phyloP scores from a whole-genome alignment of 2,329 filamentous ascomycete genomes.

The Aspergillus sp. region DNA sequence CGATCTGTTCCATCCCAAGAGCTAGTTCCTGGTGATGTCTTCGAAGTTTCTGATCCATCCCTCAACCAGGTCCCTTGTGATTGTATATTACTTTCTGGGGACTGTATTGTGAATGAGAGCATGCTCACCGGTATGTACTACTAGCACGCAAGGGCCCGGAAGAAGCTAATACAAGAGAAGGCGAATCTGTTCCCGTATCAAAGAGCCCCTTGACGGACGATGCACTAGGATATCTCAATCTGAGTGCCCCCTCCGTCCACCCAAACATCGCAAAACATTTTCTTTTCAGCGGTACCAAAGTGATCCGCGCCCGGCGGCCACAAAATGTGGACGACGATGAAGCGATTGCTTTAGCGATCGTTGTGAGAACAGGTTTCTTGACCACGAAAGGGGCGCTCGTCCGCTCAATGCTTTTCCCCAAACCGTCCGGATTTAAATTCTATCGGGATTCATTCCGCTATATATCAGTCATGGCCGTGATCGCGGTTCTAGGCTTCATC shows the following conservation, averaged over 20 bases:
- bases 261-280: slow-evolving; percentile 85
- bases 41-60: slow-evolving; percentile 92
- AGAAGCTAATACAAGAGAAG: slow-evolving; percentile 39
- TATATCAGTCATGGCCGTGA: slow-evolving; percentile 89
- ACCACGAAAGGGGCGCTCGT: slow-evolving; percentile 96
- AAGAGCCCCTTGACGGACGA: slow-evolving; percentile 83
- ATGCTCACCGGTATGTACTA: slow-evolving; percentile 73
- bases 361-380: slow-evolving; percentile 92
- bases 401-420: slow-evolving; percentile 97
- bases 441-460: slow-evolving; percentile 97
- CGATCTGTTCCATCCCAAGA: slow-evolving; percentile 81
- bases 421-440: slow-evolving; percentile 97
- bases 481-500: slow-evolving; percentile 83
- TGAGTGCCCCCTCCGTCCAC: slow-evolving; percentile 77
- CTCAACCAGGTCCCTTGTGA: slow-evolving; percentile 87
- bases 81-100: slow-evolving; percentile 84
- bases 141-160: not conserved
- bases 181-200: slow-evolving; percentile 94
- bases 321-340: slow-evolving; percentile 84
- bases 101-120: slow-evolving; percentile 98
- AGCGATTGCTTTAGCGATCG: slow-evolving; percentile 85
- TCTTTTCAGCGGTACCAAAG: slow-evolving; percentile 91
- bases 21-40: slow-evolving; percentile 91
- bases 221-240: slow-evolving; percentile 70
- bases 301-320: slow-evolving; percentile 83